Base-by-base conservation (phyloP, 2,329 filamentous ascomycete species). In the Didymella glomerata region DNA sequence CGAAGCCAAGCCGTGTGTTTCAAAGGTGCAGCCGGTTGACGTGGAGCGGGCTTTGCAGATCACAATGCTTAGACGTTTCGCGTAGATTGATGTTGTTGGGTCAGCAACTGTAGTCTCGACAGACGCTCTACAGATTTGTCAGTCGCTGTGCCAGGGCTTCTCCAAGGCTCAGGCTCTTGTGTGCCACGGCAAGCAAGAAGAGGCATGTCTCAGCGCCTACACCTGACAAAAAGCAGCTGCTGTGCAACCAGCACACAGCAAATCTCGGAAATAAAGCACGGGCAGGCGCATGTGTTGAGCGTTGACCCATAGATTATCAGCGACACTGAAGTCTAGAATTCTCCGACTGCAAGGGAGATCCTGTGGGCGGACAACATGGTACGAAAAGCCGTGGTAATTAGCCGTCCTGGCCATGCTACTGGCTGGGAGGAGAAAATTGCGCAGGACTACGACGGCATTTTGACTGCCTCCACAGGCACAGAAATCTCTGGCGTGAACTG, bases 301-400 rank as follows among this genome's bases (percentile, higher is more conserved):
- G 40, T 28, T 49, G 53, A 51, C 50, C 56, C 56, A 54, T 50
- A 47, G 45, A 54, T 51, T 25, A 51, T 59, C 56, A 41, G 28
- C 27, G 45, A 20, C 51, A 32, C 46, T 59, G 24, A 34, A 59
- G 56, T 59, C 56, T 59, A 59, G 56, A 59, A 59, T 47, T 54
- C 50, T 54, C 56, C 56, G 56, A 59, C 14, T 30, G 56, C 56
- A 59, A 48, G 50, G 50, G 54, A 49, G 24, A 50, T 54, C n/a
- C 46, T 47, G 40, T 46, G 30, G 30, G 25, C 24, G 24, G 16
- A 20, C 25, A 30, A 32, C 16, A 38, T 54, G 46, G 50, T 50
- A 59, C 50, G 46, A 50, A 53, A 54, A 42, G 48, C 30, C 20
- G 32, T 28, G 32, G 40, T 18, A 47, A 47, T 41, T 46, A 44